Percentiles rank a stretch among this genome's conserved stretches.
phyloP scores from a whole-genome alignment of 495 filamentous ascomycete genomes.

The Penicillium samsonianum region DNA sequence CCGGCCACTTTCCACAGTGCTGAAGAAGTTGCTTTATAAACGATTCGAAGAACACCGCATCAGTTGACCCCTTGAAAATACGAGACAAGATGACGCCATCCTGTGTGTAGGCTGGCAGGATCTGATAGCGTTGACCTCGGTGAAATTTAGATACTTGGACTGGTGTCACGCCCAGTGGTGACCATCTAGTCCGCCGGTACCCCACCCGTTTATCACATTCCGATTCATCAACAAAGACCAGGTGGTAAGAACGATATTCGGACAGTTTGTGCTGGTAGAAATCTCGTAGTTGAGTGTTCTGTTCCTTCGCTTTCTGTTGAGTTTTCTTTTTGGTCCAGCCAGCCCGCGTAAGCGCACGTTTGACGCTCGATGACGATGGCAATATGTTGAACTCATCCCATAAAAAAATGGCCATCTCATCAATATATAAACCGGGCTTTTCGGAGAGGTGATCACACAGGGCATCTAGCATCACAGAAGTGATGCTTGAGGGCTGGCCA shows the following conservation, averaged over 20 bases:
- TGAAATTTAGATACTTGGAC: background rate
- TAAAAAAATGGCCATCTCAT: too few species aligned
- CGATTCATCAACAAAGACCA: background rate
- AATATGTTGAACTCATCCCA: too few species aligned
- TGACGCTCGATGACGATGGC: too few species aligned
- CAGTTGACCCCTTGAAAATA: constrained; percentile 35
- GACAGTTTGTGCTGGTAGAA: background rate
- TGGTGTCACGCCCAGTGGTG: background rate
- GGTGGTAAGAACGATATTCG: background rate
- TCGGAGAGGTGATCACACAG: background rate
- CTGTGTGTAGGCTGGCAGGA: background rate
- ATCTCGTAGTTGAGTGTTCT: too few species aligned
- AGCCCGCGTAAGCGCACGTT: too few species aligned
- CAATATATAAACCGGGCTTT: constrained; percentile 5
- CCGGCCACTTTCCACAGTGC: background rate
- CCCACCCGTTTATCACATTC: background rate
- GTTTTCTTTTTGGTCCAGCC: too few species aligned
- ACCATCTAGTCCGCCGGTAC: background rate
- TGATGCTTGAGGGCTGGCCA: background rate
- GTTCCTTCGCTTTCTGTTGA: too few species aligned
- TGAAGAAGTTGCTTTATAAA: background rate
- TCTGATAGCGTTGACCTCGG: background rate
- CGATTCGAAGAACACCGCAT: background rate
- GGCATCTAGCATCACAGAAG: background rate
- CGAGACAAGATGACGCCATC: constrained; percentile 14